These are phyloP conservation scores for Fusarium lateritium DNA, from an alignment of 2,329 filamentous ascomycete genomes.

Conservation along the genomic window DNA sequence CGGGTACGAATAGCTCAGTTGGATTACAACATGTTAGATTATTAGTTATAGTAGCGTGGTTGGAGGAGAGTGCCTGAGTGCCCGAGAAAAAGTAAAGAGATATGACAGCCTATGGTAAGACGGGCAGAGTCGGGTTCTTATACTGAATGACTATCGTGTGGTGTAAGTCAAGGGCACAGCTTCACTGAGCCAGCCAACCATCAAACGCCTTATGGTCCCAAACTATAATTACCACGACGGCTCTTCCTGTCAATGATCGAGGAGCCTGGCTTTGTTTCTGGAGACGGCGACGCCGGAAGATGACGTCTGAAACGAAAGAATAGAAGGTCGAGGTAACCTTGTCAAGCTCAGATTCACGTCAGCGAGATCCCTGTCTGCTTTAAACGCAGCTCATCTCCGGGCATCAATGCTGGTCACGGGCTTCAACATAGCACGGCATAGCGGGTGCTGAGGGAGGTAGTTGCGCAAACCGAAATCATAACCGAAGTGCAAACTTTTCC, in stretches of 20 bases:
- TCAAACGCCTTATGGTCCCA: slow-evolving; percentile 4
- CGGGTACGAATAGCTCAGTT: slow-evolving; percentile 25
- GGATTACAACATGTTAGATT: slow-evolving; percentile 10
- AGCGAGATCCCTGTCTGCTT: slow-evolving; percentile 46
- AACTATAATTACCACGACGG: not conserved
- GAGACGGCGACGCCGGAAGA: slow-evolving; percentile 44
- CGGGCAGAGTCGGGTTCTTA: slow-evolving; percentile 3
- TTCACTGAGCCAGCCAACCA: not conserved
- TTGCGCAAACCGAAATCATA: slow-evolving; percentile 1
- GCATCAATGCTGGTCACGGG: slow-evolving; percentile 42
- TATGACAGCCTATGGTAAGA: slow-evolving; percentile 8
- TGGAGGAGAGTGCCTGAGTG: not conserved
- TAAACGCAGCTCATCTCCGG: slow-evolving; percentile 49
- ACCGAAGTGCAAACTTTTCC: not conserved
- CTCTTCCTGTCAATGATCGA: not conserved
- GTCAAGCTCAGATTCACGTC: slow-evolving; percentile 50
- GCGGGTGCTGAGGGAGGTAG: slow-evolving; percentile 2
- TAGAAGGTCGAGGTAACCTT: slow-evolving; percentile 34
- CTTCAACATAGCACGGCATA: slow-evolving; percentile 11
- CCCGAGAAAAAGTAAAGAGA: slow-evolving; percentile 19
- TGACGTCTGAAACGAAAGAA: slow-evolving; percentile 49
- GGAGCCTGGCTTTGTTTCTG: slow-evolving; percentile 22
- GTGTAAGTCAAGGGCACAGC: slow-evolving; percentile 2
- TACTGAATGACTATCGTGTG: not conserved
- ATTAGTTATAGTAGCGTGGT: slow-evolving; percentile 28